A percentile compares a stretch with the other conserved stretches of the same genome.
Evolutionary conservation across 2,329 filamentous ascomycete genomes (phyloP).

Genomic region (Diaporthe citri): DNA sequence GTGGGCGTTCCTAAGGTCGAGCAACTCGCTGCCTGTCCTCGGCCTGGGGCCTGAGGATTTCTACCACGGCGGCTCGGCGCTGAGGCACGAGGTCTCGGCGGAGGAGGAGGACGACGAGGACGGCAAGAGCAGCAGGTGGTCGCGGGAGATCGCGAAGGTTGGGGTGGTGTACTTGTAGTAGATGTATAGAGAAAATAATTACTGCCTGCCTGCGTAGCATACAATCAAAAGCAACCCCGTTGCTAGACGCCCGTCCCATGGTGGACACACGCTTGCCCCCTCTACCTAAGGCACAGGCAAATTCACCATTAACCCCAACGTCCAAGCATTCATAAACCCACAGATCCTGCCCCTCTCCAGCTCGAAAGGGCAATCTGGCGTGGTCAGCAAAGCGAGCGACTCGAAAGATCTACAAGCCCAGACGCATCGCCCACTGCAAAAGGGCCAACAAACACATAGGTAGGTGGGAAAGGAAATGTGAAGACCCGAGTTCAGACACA

Average conservation of each 20-base stretch:
- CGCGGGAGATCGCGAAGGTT: not conserved
- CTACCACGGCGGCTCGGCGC: slow-evolving; percentile 26
- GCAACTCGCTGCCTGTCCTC: slow-evolving; percentile 31
- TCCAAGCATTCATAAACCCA: not conserved
- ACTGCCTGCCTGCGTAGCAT: no score
- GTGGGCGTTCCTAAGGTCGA: slow-evolving; percentile 35
- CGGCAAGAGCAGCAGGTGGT: not conserved
- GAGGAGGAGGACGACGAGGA: not conserved
- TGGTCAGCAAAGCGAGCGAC: not conserved
- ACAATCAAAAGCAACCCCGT: not conserved
- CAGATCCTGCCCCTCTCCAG: not conserved
- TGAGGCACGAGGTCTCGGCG: slow-evolving; percentile 16
- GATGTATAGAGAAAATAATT: not conserved
- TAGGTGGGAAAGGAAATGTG: not conserved
- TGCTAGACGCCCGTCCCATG: not conserved
- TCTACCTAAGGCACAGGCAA: not conserved
- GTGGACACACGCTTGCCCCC: not conserved
- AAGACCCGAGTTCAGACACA: not conserved
- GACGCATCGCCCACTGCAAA: not conserved
- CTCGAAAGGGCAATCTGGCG: not conserved
- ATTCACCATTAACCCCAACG: not conserved
- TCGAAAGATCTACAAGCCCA: not conserved
- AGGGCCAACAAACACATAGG: not conserved
- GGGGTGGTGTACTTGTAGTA: slow-evolving; percentile 22
- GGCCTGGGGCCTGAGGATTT: slow-evolving; percentile 29